phyloP scores from a whole-genome alignment of 441 rosid species.

The Croton laevigatus region DNA sequence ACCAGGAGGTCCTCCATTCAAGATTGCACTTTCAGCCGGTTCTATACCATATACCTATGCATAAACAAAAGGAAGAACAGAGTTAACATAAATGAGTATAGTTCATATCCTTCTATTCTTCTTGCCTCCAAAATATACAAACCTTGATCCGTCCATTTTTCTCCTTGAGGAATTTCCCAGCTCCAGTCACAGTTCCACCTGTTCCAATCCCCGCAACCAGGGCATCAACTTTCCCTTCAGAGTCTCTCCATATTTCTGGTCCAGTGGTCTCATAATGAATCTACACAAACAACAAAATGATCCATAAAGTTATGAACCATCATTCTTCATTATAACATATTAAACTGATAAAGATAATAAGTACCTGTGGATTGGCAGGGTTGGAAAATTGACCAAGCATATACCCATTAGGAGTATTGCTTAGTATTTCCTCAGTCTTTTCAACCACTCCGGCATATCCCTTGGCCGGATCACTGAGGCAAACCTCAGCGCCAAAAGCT shows the following conservation, averaged over 20 bases:
- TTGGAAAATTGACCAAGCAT: slow-evolving; percentile 49
- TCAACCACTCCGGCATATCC: slow-evolving; percentile 40
- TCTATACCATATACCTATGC: slow-evolving; percentile 64
- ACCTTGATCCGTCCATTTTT: slow-evolving; percentile 68
- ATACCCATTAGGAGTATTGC: slow-evolving; percentile 55
- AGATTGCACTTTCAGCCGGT: slow-evolving; percentile 68
- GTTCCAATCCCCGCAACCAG: slow-evolving; percentile 76
- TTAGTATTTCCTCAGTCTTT: slow-evolving; percentile 53
- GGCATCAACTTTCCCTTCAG: slow-evolving; percentile 66
- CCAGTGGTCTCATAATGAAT: slow-evolving; percentile 82
- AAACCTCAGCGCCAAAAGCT: slow-evolving; percentile 75
- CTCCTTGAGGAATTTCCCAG: slow-evolving; percentile 76
- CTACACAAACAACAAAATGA: slow-evolving; percentile 30
- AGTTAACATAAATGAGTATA: neutral
- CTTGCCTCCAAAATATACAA: neutral
- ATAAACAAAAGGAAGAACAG: slow-evolving; percentile 12
- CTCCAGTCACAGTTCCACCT: slow-evolving; percentile 78
- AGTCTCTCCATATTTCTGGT: slow-evolving; percentile 85
- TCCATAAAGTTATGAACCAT: slow-evolving; percentile 1
- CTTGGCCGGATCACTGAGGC: slow-evolving; percentile 41
- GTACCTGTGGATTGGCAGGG: slow-evolving; percentile 65
- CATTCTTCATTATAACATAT: neutral
- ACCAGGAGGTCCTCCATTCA: slow-evolving; percentile 73
- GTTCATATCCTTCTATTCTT: neutral
- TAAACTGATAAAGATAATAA: neutral